Percentiles rank a stretch among this genome's conserved stretches.
These are phyloP conservation scores for Cadophora luteo-olivacea DNA, from an alignment of 2,329 filamentous ascomycete genomes.

Conservation along the genomic window DNA sequence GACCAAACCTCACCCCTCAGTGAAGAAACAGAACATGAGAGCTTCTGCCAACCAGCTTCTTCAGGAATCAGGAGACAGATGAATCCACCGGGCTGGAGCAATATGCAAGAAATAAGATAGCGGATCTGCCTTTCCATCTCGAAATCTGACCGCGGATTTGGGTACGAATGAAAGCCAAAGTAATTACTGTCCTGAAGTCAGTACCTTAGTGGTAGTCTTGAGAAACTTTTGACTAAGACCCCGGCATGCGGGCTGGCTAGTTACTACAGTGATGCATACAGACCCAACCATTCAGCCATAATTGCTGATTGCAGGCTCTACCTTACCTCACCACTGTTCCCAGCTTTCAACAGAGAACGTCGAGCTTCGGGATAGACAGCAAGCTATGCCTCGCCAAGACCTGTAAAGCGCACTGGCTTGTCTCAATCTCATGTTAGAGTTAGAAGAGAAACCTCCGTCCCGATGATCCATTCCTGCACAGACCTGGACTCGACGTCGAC, in stretches of 20 bases:
- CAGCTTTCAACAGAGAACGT: no score
- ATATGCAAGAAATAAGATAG: conserved; percentile 10
- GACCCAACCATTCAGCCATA: conserved; percentile 4
- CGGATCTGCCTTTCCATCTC: not conserved
- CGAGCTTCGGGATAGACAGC: not conserved
- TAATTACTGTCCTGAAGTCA: not conserved
- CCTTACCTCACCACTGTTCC: not conserved
- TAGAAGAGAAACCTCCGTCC: conserved; percentile 1
- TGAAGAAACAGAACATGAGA: not conserved
- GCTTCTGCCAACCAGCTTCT: not conserved
- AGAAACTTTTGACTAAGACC: conserved; percentile 4
- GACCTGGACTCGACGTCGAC: not conserved
- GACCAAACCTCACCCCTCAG: conserved; percentile 17
- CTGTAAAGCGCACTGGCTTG: conserved; percentile 13
- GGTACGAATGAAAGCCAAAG: not conserved
- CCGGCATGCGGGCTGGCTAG: not conserved
- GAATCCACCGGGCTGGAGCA: not conserved
- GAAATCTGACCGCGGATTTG: not conserved
- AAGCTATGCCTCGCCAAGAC: conserved; percentile 11
- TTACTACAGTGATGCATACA: conserved; percentile 12
- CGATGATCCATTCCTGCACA: conserved; percentile 5
- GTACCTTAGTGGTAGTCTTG: not conserved
- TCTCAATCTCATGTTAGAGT: conserved; percentile 16
- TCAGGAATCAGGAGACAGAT: not conserved
- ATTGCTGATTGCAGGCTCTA: not conserved